Evolutionary conservation across 176 grass and related monocot species (phyloP), one percentile per base, ranked within the genome.

Genomic region (Lolium multiflorum): DNA sequence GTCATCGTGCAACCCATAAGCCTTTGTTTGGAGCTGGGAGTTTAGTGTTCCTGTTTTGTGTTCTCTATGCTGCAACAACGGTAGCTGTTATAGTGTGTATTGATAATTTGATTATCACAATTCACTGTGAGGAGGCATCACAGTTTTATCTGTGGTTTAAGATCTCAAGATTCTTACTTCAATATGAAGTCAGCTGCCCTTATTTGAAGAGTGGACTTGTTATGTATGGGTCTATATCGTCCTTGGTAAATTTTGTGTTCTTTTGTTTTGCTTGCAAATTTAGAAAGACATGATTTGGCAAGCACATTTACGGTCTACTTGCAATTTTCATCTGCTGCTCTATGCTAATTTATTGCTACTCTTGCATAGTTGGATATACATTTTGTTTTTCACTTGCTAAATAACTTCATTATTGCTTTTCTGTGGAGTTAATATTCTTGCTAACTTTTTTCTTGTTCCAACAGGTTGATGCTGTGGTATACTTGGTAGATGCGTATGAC

Each of bases 401-500:
- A 55, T 74, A 21, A 11, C 43, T 15, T 1, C 0, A 11, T 76
- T n/a, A 15, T 80, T 60, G 1, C 64, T 66, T 24, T 81, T 46
- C 35, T 11, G 14, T 24, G 5, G 14, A 54, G 48, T 73, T 15
- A 11, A 8, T 65, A 25, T 69, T 20, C 31, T 24, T 58, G 55
- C 14, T 85, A 54, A 71, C 47, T 70, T 31, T 52, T 52, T 84
- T 47, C 22, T 48, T 68, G 60, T 81, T 1, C 17, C 48, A 82
- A 87, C 84, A 94, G 92, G 92, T 94, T 81, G 92, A 94, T 87
- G 89, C 89, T 74, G 92, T 94, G 63, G 92, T 94, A 79, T 94
- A 94, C 84, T 85, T 94, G 64, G 92, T 94, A 86, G 92, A 94
- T 75, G 92, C 92, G 60, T 94, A 88, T 3, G 92, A 94, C 60